These are phyloP conservation scores for Deuterostichococcus epilithicus DNA, from an alignment of 139 green algal genomes.

Conservation along the genomic window DNA sequence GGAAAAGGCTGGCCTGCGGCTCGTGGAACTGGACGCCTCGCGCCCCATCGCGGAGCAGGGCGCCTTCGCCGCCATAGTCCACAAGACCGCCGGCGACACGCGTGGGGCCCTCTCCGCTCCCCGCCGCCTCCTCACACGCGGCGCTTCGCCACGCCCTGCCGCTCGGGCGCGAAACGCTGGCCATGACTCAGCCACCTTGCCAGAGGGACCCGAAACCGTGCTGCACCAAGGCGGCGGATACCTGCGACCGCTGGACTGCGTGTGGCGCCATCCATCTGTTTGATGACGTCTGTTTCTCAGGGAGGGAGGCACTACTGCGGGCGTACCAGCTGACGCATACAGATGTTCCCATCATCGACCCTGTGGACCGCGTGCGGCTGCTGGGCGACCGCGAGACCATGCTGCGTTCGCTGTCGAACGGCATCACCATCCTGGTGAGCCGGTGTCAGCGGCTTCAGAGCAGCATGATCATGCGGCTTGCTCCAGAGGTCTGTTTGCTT, in stretches of 20 bases:
- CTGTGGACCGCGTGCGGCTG: not conserved
- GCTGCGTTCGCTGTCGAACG: not conserved
- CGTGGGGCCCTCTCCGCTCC: not conserved
- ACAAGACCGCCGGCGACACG: not conserved
- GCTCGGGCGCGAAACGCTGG: too few relatives aligned
- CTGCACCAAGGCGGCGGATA: too few relatives aligned
- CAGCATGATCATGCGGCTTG: too few relatives aligned
- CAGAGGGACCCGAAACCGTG: too few relatives aligned
- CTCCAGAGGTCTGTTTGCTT: too few relatives aligned
- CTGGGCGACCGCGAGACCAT: not conserved
- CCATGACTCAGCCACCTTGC: too few relatives aligned
- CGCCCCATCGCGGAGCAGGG: not conserved
- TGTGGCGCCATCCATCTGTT: too few relatives aligned
- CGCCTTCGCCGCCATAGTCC: not conserved
- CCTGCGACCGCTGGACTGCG: too few relatives aligned
- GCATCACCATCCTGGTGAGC: conserved; percentile 3
- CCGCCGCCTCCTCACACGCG: not conserved
- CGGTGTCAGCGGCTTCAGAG: conserved; percentile 14
- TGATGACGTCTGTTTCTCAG: not conserved
- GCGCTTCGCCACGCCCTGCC: too few relatives aligned
- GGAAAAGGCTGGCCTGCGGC: not conserved
- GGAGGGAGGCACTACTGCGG: not conserved
- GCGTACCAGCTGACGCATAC: not conserved
- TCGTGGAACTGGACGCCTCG: not conserved
- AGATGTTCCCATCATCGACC: not conserved